Conservation (phyloP, 2,329 filamentous ascomycete genomes). For the Monilinia laxa region DNA sequence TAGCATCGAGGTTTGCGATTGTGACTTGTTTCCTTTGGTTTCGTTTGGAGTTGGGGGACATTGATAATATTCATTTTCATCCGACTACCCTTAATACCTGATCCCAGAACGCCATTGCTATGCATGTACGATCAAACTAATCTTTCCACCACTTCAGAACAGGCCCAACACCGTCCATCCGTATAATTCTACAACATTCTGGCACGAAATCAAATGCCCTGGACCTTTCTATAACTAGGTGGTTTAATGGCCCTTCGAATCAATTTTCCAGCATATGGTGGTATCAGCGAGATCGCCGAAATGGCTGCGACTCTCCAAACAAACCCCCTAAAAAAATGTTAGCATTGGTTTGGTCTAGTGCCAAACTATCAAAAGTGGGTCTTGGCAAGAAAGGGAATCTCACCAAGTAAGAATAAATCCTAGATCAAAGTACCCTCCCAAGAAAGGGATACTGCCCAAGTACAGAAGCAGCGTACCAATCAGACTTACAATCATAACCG, state of each 20-base stretch:
- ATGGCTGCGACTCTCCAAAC: conserved; percentile 85
- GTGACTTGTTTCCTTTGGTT: no score
- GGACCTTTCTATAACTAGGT: conserved; percentile 92
- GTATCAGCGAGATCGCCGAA: conserved; percentile 74
- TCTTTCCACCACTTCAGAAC: no score
- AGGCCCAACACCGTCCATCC: not conserved
- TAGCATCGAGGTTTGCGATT: no score
- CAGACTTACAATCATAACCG: conserved; percentile 82
- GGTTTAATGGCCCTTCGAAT: conserved; percentile 84
- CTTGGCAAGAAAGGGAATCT: conserved; percentile 39
- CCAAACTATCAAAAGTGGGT: not conserved
- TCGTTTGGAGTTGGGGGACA: not conserved
- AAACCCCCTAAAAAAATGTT: conserved; percentile 60
- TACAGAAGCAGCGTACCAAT: conserved; percentile 81
- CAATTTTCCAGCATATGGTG: conserved; percentile 83
- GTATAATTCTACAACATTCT: not conserved
- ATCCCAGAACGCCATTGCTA: conserved; percentile 9
- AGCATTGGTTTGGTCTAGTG: not conserved
- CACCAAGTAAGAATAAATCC: conserved; percentile 70
- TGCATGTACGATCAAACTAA: conserved; percentile 1
- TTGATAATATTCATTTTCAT: not conserved
- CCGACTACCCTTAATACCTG: not conserved
- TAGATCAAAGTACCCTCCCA: conserved; percentile 88
- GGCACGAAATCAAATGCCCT: conserved; percentile 49
- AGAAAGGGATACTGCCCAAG: conserved; percentile 77